phyloP scores from a whole-genome alignment of 192 early-diverging fungal species.

The Glomus cerebriforme region DNA sequence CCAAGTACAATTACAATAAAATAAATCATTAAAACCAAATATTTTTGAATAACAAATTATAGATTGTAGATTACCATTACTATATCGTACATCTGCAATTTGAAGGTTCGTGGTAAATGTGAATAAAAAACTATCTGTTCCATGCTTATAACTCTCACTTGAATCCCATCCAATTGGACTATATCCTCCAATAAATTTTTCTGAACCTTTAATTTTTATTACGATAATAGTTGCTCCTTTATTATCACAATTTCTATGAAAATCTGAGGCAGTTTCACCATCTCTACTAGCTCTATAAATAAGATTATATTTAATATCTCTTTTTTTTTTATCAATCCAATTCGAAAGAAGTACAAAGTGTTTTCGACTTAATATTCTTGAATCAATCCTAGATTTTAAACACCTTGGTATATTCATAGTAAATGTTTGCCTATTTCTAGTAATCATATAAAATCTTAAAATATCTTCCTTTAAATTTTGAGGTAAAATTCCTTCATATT shows the following conservation, averaged over 20 bases:
- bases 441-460: too few relatives aligned
- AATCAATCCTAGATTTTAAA: too few relatives aligned
- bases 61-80: not conserved
- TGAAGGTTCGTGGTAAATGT: not conserved
- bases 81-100: not conserved
- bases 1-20: too few relatives aligned
- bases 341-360: too few relatives aligned
- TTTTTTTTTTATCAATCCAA: too few relatives aligned
- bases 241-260: not conserved
- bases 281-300: not conserved
- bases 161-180: not conserved
- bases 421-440: too few relatives aligned
- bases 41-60: not conserved
- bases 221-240: not conserved
- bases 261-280: not conserved
- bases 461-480: too few relatives aligned
- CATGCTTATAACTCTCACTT: not conserved
- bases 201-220: not conserved
- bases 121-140: not conserved
- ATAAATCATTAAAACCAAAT: too few relatives aligned
- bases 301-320: too few relatives aligned
- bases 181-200: not conserved
- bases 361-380: too few relatives aligned
- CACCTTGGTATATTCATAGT: too few relatives aligned
- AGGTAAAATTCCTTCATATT: too few relatives aligned